A percentile compares a stretch with the other conserved stretches of the same genome.
Evolutionary conservation across 2,329 filamentous ascomycete species (phyloP).

Genomic region (Tricladium varicosporioides): DNA sequence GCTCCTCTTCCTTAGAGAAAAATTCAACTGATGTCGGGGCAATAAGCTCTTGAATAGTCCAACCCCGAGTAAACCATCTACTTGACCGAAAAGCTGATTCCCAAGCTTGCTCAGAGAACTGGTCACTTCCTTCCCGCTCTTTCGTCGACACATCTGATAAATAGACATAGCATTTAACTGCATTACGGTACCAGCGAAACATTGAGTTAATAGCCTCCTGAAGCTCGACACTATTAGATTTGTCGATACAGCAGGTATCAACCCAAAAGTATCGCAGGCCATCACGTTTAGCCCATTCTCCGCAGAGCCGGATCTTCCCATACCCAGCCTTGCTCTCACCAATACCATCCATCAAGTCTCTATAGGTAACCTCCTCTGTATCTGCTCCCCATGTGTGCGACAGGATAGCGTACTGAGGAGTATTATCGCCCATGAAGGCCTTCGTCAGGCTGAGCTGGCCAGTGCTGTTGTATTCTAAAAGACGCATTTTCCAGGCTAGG

Average conservation of each 20-base stretch:
- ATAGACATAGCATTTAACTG: constrained; percentile 1
- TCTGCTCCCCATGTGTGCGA: background rate
- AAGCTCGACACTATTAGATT: too few species aligned
- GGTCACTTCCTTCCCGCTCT: background rate
- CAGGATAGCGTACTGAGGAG: too few species aligned
- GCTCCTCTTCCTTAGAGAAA: constrained; percentile 9
- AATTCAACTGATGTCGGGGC: constrained; percentile 13
- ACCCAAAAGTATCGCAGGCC: background rate
- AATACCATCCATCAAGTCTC: background rate
- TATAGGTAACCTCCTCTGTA: background rate
- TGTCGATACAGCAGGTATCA: too few species aligned
- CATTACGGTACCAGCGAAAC: background rate
- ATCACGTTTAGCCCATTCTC: background rate
- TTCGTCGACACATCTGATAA: background rate
- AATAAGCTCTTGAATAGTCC: background rate
- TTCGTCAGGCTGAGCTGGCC: too few species aligned
- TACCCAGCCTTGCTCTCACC: background rate
- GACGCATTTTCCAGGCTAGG: too few species aligned
- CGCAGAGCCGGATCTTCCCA: too few species aligned
- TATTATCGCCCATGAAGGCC: too few species aligned
- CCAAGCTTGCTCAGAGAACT: constrained; percentile 1
- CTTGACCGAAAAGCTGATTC: background rate
- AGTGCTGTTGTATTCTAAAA: too few species aligned
- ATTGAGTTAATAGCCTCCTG: too few species aligned
- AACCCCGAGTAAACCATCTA: too few species aligned